A percentile compares a stretch with the other conserved stretches of the same genome.
Evolutionary conservation across 2,329 filamentous ascomycete genomes (phyloP).

Genomic region (Aspergillus candidus): DNA sequence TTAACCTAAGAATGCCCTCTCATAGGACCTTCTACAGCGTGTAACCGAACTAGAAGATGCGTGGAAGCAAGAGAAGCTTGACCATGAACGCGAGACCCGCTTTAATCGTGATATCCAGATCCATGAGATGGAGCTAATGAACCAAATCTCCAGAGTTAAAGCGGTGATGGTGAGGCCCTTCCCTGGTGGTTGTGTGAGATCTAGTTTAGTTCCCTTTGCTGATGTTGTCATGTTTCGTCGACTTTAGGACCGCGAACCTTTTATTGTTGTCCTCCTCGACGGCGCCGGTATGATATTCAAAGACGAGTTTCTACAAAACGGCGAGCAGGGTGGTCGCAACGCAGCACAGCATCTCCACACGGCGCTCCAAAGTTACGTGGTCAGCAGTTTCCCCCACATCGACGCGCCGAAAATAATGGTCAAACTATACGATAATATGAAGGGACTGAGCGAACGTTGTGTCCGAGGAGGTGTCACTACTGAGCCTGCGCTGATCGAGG

Average conservation of each 20-base stretch:
- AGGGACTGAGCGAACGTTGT: slow-evolving; percentile 45
- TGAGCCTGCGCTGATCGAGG: slow-evolving; percentile 39
- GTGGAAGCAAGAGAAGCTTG: slow-evolving; percentile 40
- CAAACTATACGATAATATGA: slow-evolving; percentile 51
- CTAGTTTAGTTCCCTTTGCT: background rate
- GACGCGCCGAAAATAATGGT: slow-evolving; percentile 45
- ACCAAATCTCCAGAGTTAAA: slow-evolving; percentile 41
- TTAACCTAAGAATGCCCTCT: background rate
- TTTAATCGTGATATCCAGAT: slow-evolving; percentile 45
- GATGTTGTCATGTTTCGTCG: slow-evolving; percentile 3
- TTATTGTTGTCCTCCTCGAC: slow-evolving; percentile 50
- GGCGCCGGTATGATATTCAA: slow-evolving; percentile 52
- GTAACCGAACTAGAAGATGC: slow-evolving; percentile 40
- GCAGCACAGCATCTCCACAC: slow-evolving; percentile 47
- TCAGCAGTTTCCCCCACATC: slow-evolving; percentile 36
- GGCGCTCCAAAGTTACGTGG: slow-evolving; percentile 40
- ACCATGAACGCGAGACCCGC: slow-evolving; percentile 43
- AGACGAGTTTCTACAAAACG: slow-evolving; percentile 45
- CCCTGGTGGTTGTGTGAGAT: background rate
- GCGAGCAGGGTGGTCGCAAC: slow-evolving; percentile 48
- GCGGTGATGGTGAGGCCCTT: slow-evolving; percentile 38
- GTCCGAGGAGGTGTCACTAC: slow-evolving; percentile 41
- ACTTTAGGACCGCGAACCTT: slow-evolving; percentile 47
- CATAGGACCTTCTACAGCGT: slow-evolving; percentile 42
- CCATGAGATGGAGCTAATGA: slow-evolving; percentile 43